These are phyloP conservation scores for Flammula alnicola DNA, from an alignment of 1,284 basidiomycete genomes.

Conservation along the genomic window DNA sequence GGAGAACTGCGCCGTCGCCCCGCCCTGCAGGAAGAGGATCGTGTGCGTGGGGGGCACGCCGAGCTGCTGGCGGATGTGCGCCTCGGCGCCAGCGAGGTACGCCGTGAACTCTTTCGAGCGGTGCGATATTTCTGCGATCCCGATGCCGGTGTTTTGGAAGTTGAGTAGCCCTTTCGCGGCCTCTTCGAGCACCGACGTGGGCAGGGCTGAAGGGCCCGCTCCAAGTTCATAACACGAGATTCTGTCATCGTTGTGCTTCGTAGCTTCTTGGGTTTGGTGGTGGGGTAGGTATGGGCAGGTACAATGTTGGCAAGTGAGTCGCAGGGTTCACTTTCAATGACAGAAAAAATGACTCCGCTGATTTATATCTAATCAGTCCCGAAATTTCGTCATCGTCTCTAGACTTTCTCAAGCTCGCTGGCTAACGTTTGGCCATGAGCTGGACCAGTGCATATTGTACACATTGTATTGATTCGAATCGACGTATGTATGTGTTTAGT, in stretches of 20 bases:
- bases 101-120: constrained; percentile 86
- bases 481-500: constrained; percentile 1
- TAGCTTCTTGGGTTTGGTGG: constrained; percentile 2
- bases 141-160: constrained; percentile 89
- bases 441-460: constrained; percentile 4
- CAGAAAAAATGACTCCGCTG: constrained; percentile 7
- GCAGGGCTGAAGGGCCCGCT: constrained; percentile 89
- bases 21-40: constrained; percentile 92
- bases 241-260: constrained; percentile 40
- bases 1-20: constrained; percentile 89
- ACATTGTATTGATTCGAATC: constrained; percentile 1
- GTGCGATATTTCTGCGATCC: constrained; percentile 93
- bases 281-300: too few relatives aligned
- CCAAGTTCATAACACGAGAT: constrained; percentile 80
- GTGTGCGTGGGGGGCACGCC: constrained; percentile 83
- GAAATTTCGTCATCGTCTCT: constrained; percentile 8
- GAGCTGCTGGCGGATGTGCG: constrained; percentile 75
- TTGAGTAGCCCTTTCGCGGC: constrained; percentile 83
- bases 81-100: constrained; percentile 72
- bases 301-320: too few relatives aligned
- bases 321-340: too few relatives aligned
- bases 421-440: constrained; percentile 3
- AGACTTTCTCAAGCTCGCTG: too few relatives aligned
- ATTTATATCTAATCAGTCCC: constrained; percentile 10
- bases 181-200: constrained; percentile 80